Conservation (phyloP, 805 yeast species). For the Candida coquimbonensis region DNA sequence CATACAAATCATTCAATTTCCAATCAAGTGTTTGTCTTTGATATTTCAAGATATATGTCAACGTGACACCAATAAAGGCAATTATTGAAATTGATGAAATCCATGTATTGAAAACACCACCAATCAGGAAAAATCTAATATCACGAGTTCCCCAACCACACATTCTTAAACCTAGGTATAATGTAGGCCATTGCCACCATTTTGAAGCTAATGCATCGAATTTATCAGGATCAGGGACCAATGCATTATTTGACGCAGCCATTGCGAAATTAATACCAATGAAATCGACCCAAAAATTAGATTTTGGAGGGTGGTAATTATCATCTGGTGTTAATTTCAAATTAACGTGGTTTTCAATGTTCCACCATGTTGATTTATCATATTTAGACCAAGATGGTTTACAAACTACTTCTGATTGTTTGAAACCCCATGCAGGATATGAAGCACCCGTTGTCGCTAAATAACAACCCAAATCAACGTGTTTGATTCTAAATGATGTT, state of each 20-base stretch:
- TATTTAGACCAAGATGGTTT: slow-evolving; percentile 44
- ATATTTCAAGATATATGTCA: slow-evolving; percentile 43
- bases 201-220: slow-evolving; percentile 61
- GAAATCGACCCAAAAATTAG: slow-evolving; percentile 70
- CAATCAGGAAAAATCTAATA: slow-evolving; percentile 59
- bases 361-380: slow-evolving; percentile 88
- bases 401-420: slow-evolving; percentile 77
- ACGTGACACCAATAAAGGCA: slow-evolving; percentile 36
- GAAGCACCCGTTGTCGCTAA: slow-evolving; percentile 65
- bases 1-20: slow-evolving; percentile 34
- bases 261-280: slow-evolving; percentile 69
- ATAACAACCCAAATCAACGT: slow-evolving; percentile 62
- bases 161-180: slow-evolving; percentile 66
- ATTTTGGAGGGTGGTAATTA: slow-evolving; percentile 51
- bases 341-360: slow-evolving; percentile 66
- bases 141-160: slow-evolving; percentile 58
- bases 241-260: slow-evolving; percentile 81
- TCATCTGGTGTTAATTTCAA: slow-evolving; percentile 46
- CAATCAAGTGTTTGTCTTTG: slow-evolving; percentile 60
- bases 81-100: slow-evolving; percentile 53
- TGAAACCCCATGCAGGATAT: slow-evolving; percentile 79
- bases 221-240: slow-evolving; percentile 70
- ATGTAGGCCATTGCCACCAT: slow-evolving; percentile 86
- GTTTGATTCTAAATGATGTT: slow-evolving; percentile 61
- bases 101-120: slow-evolving; percentile 76